These are phyloP conservation scores for Erythrophleum ivorense DNA, from an alignment of 331 rosid genomes.

Conservation along the genomic window DNA sequence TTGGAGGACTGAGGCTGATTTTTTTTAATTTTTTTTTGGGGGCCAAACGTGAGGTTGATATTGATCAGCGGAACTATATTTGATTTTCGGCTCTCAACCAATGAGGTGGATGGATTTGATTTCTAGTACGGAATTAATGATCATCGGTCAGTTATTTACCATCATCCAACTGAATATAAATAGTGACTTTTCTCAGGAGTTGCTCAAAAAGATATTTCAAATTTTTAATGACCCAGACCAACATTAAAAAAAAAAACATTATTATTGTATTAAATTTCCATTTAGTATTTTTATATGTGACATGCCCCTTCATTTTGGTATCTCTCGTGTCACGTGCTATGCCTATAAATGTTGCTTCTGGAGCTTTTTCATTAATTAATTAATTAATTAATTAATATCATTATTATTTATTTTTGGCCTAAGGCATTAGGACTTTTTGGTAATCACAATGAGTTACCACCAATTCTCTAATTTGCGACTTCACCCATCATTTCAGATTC, in stretches of 20 bases:
- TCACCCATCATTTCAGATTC: not conserved
- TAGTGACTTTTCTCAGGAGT: not conserved
- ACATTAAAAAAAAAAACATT: too few relatives aligned
- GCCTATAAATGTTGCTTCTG: not conserved
- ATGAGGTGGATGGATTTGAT: conserved; percentile 23
- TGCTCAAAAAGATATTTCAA: conserved; percentile 17
- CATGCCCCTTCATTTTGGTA: too few relatives aligned
- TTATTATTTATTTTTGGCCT: too few relatives aligned
- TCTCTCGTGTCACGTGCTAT: not conserved
- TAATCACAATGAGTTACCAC: not conserved
- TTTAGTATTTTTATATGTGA: not conserved
- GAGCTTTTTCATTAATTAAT: not conserved
- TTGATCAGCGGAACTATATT: conserved; percentile 14
- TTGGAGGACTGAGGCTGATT: conserved; percentile 36
- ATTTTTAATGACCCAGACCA: too few relatives aligned
- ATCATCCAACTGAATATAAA: not conserved
- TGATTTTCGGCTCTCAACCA: conserved; percentile 36
- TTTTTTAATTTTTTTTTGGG: too few relatives aligned
- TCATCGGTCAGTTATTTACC: not conserved
- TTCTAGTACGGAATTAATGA: not conserved
- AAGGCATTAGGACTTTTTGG: not conserved
- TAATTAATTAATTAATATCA: too few relatives aligned
- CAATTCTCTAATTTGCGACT: not conserved
- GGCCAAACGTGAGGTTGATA: conserved; percentile 45
- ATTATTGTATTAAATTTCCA: not conserved